Evolutionary conservation across 352 stramenopile species (phyloP).

Genomic region (Pythium dissotocum): DNA sequence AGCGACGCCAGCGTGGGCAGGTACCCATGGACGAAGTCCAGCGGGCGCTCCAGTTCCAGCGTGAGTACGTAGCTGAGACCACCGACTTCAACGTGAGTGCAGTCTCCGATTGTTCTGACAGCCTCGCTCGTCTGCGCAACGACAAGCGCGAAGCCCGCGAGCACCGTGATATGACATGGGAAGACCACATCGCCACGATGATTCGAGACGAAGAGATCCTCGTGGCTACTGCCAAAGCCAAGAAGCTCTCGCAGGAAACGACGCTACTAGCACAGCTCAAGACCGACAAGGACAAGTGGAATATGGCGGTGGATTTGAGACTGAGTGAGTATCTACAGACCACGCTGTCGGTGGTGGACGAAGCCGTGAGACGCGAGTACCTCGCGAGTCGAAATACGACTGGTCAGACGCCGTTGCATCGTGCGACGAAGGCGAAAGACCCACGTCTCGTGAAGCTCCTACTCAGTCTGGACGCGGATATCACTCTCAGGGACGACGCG

Average conservation of each 20-base stretch:
- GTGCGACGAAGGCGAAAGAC: slow-evolving; percentile 46
- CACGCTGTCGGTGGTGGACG: slow-evolving; percentile 32
- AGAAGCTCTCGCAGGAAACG: slow-evolving; percentile 55
- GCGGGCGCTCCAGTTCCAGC: slow-evolving; percentile 44
- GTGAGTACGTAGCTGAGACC: slow-evolving; percentile 39
- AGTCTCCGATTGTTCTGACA: slow-evolving; percentile 58
- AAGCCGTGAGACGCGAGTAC: slow-evolving; percentile 30
- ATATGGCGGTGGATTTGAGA: slow-evolving; percentile 65
- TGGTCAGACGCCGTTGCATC: slow-evolving; percentile 58
- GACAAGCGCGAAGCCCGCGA: slow-evolving; percentile 56
- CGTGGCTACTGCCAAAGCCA: slow-evolving; percentile 26
- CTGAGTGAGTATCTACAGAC: slow-evolving; percentile 42
- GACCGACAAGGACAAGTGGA: slow-evolving; percentile 63
- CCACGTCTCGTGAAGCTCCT: slow-evolving; percentile 43
- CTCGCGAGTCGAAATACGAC: slow-evolving; percentile 45
- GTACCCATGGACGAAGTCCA: slow-evolving; percentile 43
- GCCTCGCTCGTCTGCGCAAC: slow-evolving; percentile 39
- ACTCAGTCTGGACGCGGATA: slow-evolving; percentile 36
- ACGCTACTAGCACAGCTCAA: slow-evolving; percentile 53
- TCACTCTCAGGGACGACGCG: slow-evolving; percentile 37
- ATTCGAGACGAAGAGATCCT: slow-evolving; percentile 31
- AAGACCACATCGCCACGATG: slow-evolving; percentile 48
- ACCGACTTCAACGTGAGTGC: slow-evolving; percentile 40
- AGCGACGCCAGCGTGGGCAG: slow-evolving; percentile 49
- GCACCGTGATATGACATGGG: slow-evolving; percentile 63